Base-by-base conservation (phyloP, 2,329 filamentous ascomycete genomes). In the Cytospora chrysosperma region DNA sequence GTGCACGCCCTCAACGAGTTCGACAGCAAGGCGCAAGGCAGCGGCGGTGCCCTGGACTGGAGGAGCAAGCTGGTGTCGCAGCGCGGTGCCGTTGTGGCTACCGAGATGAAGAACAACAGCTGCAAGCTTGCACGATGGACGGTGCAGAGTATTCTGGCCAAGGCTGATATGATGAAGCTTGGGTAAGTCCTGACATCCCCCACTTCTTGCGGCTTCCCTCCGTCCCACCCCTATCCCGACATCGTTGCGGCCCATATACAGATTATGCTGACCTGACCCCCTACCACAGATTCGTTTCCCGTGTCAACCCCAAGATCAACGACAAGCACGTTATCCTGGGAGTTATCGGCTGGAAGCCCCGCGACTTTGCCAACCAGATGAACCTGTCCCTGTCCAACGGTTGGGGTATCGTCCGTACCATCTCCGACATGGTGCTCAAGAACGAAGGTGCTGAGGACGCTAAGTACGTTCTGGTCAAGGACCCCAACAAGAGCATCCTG, bases 41-140 rank as follows among this genome's bases (percentile, higher is more conserved):
- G 91, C 69, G 95, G 95, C 70, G 93, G 94, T 68, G 95, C 95
- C 61, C 85, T 99, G 59, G 95, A 99, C 85, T 99, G 95, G 95
- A 87, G 95, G 76, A 90, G 88, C 70, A 99, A 99, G 86, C 86
- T 99, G 65, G 90, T 91, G 68, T 92, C 89, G 71, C 93, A 97
- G 82, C 90, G 95, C 73, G 95, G 95, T 87, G 95, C 95, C 63
- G 94, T 99, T 51, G 91, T 99, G 28, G 95, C 95, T 24, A 99
- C 95, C 15, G 95, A 99, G 83, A 99, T 99, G 95, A 99, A 99
- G 91, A 99, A 99, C 87, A 99, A 99, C 86, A 93, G 88, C 75
- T 96, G 92, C 90, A 99, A 99, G 84, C 88, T 99, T 67, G 95
- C 95, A 64, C 85, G 95, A 76, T 99, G 95, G 95, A 97, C 95